Base-by-base conservation (phyloP, 2,329 filamentous ascomycete species). In the Metarhizium rileyi region DNA sequence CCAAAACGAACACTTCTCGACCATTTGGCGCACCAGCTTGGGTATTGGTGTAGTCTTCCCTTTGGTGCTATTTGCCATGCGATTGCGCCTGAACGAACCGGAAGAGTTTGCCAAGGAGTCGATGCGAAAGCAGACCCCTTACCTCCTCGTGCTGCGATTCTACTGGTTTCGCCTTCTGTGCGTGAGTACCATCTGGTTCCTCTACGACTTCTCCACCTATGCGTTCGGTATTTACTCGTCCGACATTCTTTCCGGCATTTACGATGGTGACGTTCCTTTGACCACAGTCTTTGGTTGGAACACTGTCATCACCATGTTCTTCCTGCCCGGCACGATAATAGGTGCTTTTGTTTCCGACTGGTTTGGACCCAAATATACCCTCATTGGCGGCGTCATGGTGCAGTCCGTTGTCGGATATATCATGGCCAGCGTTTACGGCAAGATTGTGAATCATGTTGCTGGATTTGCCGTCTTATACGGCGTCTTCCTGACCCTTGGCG, bases 191-290 rank as follows among this genome's bases (percentile, higher is more conserved):
- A 86, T 94, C 61, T 94, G 89, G 88, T 93, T 93, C 66, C 77
- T 91, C 54, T 94, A 90, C 63, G 82, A 90, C 93, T 95, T 95
- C 67, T 87, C 84, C 2, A 72, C 81, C 3, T 95, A 95, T 64
- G 84, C 86, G 0, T 95, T 95, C 63, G 78, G 85, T 47, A 88
- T 95, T 59, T 96, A 93, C 70, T 87, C 86, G 0, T 83, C 84
- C 1, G 77, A 81, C 1, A 91, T 95, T 59, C 70, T 94, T 0
- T 65, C 71, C 36, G 82, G 80, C 52, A 77, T 88, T 26, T 81
- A 84, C 40, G 78, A 80, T 9, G 61, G 72, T 0, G 58, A 63
- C 4, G 73, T 80, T 0, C 77, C 84, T 0, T 70, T 95, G 2
- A 91, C 87, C 61, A 86, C 85, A 54, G 71, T 82, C 10, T 90